phyloP scores from a whole-genome alignment of 129 eudicot species.

The Lactuca saligna region DNA sequence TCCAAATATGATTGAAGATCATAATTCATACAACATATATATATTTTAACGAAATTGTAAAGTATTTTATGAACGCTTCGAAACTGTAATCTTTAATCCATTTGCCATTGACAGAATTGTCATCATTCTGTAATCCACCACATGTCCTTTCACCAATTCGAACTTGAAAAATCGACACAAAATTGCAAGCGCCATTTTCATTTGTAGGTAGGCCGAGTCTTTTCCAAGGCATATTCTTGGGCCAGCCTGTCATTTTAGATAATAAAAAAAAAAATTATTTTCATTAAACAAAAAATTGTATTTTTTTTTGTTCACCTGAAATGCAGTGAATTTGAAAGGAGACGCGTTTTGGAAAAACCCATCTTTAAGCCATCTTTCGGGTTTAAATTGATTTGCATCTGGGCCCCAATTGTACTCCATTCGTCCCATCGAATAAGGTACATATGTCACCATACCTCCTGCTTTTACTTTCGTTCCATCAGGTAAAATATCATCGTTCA shows the following conservation, averaged over 20 bases:
- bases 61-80: conserved; percentile 41
- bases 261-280: neutral
- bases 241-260: conserved; percentile 51
- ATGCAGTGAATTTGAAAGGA: conserved; percentile 95
- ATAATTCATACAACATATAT: conserved; percentile 2
- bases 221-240: conserved; percentile 74
- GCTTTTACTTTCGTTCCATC: conserved; percentile 95
- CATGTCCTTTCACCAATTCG: conserved; percentile 74
- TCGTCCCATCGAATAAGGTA: conserved; percentile 96
- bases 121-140: conserved; percentile 92
- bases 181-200: conserved; percentile 95
- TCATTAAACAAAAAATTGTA: too few relatives aligned
- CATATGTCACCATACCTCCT: conserved; percentile 99
- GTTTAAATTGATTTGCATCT: conserved; percentile 80
- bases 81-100: conserved; percentile 68
- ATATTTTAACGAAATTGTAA: conserved; percentile 9
- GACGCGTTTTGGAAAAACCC: conserved; percentile 87
- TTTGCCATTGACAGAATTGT: conserved; percentile 79
- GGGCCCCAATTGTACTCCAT: conserved; percentile 99
- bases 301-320: conserved; percentile 52
- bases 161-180: conserved; percentile 84
- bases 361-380: conserved; percentile 73
- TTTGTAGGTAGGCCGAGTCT: conserved; percentile 77
- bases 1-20: conserved; percentile 11
- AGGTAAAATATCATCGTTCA: conserved; percentile 80